Base-by-base conservation (phyloP, 2,329 filamentous ascomycete species). In the Paracorniculantispora psalliotae region DNA sequence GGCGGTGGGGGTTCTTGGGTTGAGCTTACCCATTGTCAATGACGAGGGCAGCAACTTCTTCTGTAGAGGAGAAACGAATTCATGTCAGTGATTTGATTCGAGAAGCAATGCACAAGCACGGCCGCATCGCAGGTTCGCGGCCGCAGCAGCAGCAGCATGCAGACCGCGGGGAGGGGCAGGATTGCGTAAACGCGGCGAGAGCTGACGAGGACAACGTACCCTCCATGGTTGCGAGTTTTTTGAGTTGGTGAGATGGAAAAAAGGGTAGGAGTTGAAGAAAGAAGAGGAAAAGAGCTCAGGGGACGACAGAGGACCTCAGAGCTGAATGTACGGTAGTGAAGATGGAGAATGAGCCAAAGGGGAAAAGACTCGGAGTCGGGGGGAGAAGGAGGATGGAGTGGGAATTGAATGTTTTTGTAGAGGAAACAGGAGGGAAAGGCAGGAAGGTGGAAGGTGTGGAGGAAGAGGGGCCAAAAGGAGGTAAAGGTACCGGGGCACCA, bases 11-110 rank as follows among this genome's bases (percentile, higher is more conserved):
- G 39, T 6, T 30, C n/a, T n/a, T n/a, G n/a, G 48, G 69, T 67
- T 69, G 72, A 81, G 83, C 92, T 91, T 93, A 99, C 94, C 94
- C 94, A 97, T 99, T 99, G 92, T 99, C 94, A 84, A 99, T 97
- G 82, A 99, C 94, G 91, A 99, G 92, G 81, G 94, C 94, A 81
- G 94, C 94, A 82, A 99, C 94, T 91, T 99, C 94, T 87, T 99
- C 94, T 97, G 77, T 80, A 21, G 81, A 66, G 64, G 63, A 64
- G 69, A 64, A 75, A 68, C 67, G 62, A 66, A 35, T n/a, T n/a
- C n/a, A n/a, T 25, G 73, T 82, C 67, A 83, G 82, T 71, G 63
- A 71, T 61, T n/a, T 62, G 58, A 56, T 39, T 39, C 50, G 46
- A 47, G 63, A 58, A 48, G 61, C 23, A 60, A 59, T 37, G 49